A percentile compares a stretch with the other conserved stretches of the same genome.
These are phyloP conservation scores for Pterocarpus macrocarpus DNA, from an alignment of 306 rosid species.

Conservation along the genomic window DNA sequence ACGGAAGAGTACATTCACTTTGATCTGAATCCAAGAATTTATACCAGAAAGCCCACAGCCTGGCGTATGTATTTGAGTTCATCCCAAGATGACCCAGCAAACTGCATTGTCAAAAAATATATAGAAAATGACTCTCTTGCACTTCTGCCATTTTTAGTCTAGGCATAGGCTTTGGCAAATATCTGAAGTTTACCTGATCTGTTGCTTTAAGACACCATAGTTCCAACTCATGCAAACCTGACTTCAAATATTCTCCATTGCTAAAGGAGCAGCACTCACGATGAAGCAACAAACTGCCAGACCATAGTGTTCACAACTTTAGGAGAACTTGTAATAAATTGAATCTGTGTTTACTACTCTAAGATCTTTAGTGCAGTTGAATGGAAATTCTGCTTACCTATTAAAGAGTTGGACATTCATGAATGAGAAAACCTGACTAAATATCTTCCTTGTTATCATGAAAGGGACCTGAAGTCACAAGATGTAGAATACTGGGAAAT, in stretches of 20 bases:
- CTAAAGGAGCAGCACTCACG: constrained; percentile 94
- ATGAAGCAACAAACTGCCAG: constrained; percentile 78
- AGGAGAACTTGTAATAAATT: constrained; percentile 14
- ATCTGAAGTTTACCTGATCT: constrained; percentile 61
- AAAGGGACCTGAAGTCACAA: constrained; percentile 72
- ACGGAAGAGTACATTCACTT: constrained; percentile 1
- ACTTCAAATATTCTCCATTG: constrained; percentile 88
- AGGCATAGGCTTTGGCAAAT: constrained; percentile 22
- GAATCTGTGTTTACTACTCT: background rate
- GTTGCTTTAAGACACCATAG: constrained; percentile 83
- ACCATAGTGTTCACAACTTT: constrained; percentile 30
- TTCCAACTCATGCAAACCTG: constrained; percentile 85
- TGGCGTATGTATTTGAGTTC: constrained; percentile 90
- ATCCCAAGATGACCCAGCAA: constrained; percentile 83
- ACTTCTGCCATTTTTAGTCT: constrained; percentile 4
- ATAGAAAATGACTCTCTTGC: constrained; percentile 10
- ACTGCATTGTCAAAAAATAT: constrained; percentile 48
- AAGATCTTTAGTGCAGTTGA: constrained; percentile 18
- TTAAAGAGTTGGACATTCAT: constrained; percentile 90
- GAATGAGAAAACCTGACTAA: constrained; percentile 86
- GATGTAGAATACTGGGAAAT: constrained; percentile 41
- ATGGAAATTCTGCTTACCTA: constrained; percentile 62
- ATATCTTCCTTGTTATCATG: constrained; percentile 75
- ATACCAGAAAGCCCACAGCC: constrained; percentile 87
- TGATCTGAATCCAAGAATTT: constrained; percentile 42